Evolutionary conservation across 352 stramenopile genomes (phyloP).

Genomic region (Phytophthora hibernalis): DNA sequence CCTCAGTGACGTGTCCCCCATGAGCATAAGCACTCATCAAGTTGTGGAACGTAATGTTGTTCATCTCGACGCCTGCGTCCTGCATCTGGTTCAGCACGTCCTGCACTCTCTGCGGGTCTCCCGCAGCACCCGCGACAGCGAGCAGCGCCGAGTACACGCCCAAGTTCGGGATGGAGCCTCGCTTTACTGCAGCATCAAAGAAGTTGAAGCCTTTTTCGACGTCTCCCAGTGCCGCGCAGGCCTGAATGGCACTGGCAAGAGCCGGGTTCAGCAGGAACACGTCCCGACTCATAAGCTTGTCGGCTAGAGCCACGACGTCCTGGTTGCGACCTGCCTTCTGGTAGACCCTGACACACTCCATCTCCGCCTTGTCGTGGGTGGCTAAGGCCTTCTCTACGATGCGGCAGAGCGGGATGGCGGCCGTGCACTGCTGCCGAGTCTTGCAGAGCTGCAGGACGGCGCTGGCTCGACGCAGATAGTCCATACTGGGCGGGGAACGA

Average conservation of each 20-base stretch:
- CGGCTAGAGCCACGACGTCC: constrained; percentile 56
- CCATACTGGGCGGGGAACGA: constrained; percentile 45
- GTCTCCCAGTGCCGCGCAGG: constrained; percentile 57
- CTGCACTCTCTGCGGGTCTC: constrained; percentile 59
- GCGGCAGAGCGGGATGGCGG: constrained; percentile 64
- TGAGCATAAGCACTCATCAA: constrained; percentile 77
- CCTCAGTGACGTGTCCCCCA: constrained; percentile 51
- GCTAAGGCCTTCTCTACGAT: constrained; percentile 47
- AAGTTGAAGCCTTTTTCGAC: constrained; percentile 65
- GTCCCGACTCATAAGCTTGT: constrained; percentile 62
- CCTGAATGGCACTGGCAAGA: constrained; percentile 66
- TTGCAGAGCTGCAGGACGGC: constrained; percentile 60
- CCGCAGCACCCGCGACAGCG: constrained; percentile 48
- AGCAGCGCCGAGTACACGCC: constrained; percentile 71
- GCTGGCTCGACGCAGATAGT: constrained; percentile 57
- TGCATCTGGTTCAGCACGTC: constrained; percentile 65
- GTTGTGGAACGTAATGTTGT: constrained; percentile 76
- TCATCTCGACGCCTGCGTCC: constrained; percentile 61
- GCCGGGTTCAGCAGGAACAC: constrained; percentile 75
- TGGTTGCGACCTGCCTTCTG: constrained; percentile 56
- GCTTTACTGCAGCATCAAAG: constrained; percentile 57
- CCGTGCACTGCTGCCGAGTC: constrained; percentile 56
- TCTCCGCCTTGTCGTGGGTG: constrained; percentile 52
- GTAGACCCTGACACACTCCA: constrained; percentile 74
- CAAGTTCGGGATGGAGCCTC: constrained; percentile 75